Base-by-base conservation (phyloP, 2,329 filamentous ascomycete genomes). In the Corynespora cassiicola region DNA sequence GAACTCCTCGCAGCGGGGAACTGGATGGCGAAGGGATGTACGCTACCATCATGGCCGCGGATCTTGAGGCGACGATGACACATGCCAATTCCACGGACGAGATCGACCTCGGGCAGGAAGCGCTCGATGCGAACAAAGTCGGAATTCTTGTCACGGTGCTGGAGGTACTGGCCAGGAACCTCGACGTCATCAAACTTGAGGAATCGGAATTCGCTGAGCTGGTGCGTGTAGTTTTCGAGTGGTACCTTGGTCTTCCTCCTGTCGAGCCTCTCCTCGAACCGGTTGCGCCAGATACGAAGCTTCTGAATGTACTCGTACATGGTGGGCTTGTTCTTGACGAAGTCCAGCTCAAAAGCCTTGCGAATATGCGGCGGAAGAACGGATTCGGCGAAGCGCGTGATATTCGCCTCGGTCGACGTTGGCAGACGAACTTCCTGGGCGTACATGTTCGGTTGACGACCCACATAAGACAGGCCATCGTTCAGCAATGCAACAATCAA, bases 241-340 rank as follows among this genome's bases (percentile, higher is more conserved):
- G 87, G 86, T 34, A 86, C 81, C 26, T 79, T 82, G 17, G 84
- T 80, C 24, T 84, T 77, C 33, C 94, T 82, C 14, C 91, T 86
- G 65, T 99, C 94, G 31, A 99, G 83, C 69, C 95, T 95, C 74
- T 97, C 91, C 66, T 97, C 94, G 56, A 99, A 96, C 66, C 96
- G 94, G 71, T 96, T 94, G 36, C 95, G 84, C 94, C 94, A 99
- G 54, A 85, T 87, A 29, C 94, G 87, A 35, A 99, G 77, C 69
- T 96, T 97, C 68, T 96, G 90, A 47, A 99, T 97, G 74, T 99
- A 99, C 66, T 96, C 91, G 64, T 88, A 87, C 90, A 99, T 96
- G 2, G 91, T 97, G 3, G 94, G 95, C 70, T 96, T 96, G 63
- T 91, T 88, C 38, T 82, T 77, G 10, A 99, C 94, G 69, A 99